phyloP scores from a whole-genome alignment of 768 basidiomycete species.

The Arthromyces matolae region DNA sequence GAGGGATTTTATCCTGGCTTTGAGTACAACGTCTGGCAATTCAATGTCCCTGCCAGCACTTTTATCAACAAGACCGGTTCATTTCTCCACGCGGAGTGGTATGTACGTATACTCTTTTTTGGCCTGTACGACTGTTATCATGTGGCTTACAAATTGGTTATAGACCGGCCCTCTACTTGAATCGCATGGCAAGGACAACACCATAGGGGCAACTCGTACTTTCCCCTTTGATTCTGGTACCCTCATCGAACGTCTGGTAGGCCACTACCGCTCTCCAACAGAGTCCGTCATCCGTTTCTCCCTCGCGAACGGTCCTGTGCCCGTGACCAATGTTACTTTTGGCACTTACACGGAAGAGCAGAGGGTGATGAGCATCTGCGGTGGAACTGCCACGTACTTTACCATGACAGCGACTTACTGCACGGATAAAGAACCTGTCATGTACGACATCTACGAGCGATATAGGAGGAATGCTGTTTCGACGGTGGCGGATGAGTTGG shows the following conservation, averaged over 20 bases:
- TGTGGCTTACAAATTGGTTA: neutral
- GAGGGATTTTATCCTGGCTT: conserved; percentile 9
- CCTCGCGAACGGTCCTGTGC: neutral
- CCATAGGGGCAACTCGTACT: conserved; percentile 7
- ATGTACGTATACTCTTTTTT: conserved; percentile 12
- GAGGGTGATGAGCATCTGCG: conserved; percentile 10
- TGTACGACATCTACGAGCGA: neutral
- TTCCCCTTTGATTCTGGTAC: neutral
- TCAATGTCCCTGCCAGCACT: conserved; percentile 1
- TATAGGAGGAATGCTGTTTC: neutral
- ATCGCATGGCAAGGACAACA: conserved; percentile 10
- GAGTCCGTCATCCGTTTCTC: conserved; percentile 4
- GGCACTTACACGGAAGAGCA: conserved; percentile 9
- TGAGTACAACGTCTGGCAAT: conserved; percentile 10
- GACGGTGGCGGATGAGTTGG: conserved; percentile 1
- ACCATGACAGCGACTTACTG: conserved; percentile 9
- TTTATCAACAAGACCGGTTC: conserved; percentile 12
- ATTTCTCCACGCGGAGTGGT: conserved; percentile 15
- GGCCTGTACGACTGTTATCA: no score
- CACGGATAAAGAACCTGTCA: neutral
- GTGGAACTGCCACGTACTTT: conserved; percentile 10
- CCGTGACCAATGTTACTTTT: neutral
- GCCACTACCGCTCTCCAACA: conserved; percentile 4
- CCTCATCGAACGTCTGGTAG: conserved; percentile 9
- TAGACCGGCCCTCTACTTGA: conserved; percentile 6